Conservation (phyloP, 768 basidiomycete genomes). For the Mycena capillaripes region DNA sequence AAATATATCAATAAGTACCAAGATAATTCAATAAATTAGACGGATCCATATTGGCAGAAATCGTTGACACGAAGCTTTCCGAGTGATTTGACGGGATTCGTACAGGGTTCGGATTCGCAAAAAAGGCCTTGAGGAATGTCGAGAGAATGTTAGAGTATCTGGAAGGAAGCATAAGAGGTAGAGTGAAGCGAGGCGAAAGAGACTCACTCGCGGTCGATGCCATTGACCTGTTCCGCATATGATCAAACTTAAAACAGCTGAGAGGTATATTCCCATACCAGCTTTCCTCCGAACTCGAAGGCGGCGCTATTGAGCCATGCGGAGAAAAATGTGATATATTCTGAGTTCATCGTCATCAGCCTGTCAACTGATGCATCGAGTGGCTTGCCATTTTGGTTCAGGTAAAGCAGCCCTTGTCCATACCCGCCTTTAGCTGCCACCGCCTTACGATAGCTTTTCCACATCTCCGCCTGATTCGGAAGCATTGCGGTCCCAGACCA, state of each 20-base stretch:
- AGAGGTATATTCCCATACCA: not conserved
- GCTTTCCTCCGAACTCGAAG: conserved; percentile 34
- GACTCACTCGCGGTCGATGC: conserved; percentile 4
- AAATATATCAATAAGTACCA: conserved; percentile 29
- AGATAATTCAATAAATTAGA: conserved; percentile 2
- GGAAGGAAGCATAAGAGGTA: not conserved
- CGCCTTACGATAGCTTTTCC: conserved; percentile 32
- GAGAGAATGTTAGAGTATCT: not conserved
- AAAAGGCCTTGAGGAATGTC: not conserved
- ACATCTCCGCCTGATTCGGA: conserved; percentile 34
- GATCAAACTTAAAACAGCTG: not conserved
- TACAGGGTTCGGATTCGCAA: conserved; percentile 25
- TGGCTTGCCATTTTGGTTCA: not conserved
- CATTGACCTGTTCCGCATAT: not conserved
- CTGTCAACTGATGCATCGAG: not conserved
- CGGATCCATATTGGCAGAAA: not conserved
- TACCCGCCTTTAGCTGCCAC: conserved; percentile 33
- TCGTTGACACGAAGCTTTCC: not conserved
- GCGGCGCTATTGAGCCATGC: conserved; percentile 38
- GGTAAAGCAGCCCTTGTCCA: conserved; percentile 26
- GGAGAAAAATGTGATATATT: conserved; percentile 21
- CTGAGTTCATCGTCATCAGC: not conserved
- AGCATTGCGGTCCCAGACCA: conserved; percentile 37
- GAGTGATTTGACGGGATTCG: conserved; percentile 4
- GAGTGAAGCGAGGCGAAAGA: not conserved